These are phyloP conservation scores for Annulohypoxylon maeteangense DNA, from an alignment of 495 filamentous ascomycete species.

Conservation along the genomic window DNA sequence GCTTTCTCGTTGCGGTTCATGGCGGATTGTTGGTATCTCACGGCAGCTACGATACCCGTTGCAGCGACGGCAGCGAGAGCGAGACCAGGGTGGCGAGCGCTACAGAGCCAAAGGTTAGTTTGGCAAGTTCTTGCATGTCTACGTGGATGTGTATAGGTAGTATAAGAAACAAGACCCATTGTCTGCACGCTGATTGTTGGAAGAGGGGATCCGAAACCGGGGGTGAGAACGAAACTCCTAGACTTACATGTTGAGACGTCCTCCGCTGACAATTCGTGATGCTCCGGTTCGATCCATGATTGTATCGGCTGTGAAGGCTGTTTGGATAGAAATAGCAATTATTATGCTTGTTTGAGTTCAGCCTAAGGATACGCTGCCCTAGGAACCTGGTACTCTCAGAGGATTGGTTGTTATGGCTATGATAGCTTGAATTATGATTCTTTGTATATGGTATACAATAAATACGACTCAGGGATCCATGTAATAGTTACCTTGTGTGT, in stretches of 20 bases:
- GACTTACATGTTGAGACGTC: constrained; percentile 38
- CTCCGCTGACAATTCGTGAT: constrained; percentile 21
- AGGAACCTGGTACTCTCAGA: neutral
- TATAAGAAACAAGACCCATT: neutral
- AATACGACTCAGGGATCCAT: neutral
- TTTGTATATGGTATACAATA: neutral
- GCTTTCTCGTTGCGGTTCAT: constrained; percentile 54
- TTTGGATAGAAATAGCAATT: neutral
- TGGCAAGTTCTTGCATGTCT: neutral
- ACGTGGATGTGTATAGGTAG: neutral
- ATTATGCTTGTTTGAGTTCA: neutral
- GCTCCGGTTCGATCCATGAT: constrained; percentile 35
- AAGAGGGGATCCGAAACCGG: neutral
- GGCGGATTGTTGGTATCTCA: constrained; percentile 49
- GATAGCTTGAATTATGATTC: neutral
- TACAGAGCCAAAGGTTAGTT: constrained; percentile 11
- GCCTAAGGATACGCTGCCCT: neutral
- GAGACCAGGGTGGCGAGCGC: constrained; percentile 50
- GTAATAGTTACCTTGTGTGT: neutral
- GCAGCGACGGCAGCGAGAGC: constrained; percentile 43
- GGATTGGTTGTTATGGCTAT: neutral
- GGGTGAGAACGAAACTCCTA: neutral
- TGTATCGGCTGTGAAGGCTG: neutral
- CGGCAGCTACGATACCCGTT: constrained; percentile 43
- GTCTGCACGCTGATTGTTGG: neutral